Conservation (phyloP, 352 stramenopile species). For the Hyphochytrium catenoides region DNA sequence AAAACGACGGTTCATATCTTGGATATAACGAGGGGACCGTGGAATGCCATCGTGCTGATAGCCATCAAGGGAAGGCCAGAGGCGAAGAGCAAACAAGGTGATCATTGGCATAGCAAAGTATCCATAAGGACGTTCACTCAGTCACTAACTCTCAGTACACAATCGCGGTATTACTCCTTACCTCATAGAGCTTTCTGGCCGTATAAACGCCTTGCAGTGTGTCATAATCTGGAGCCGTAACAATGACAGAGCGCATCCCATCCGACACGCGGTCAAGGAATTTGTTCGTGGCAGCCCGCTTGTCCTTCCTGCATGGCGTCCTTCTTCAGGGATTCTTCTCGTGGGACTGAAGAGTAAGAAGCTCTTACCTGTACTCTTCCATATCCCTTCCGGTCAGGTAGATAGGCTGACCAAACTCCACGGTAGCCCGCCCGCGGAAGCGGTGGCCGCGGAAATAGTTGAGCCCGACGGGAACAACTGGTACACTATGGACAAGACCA, state of each 20-base stretch:
- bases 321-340: too few relatives aligned
- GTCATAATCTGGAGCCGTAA: slow-evolving; percentile 90
- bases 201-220: slow-evolving; percentile 85
- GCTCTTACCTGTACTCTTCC: slow-evolving; percentile 66
- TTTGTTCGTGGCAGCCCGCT: slow-evolving; percentile 42
- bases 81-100: too few relatives aligned
- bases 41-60: slow-evolving; percentile 61
- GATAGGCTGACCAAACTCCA: slow-evolving; percentile 86
- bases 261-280: slow-evolving; percentile 56
- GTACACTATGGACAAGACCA: too few relatives aligned
- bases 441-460: slow-evolving; percentile 93
- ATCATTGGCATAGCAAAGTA: too few relatives aligned
- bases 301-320: too few relatives aligned
- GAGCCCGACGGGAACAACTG: slow-evolving; percentile 88
- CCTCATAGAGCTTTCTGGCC: slow-evolving; percentile 78
- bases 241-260: slow-evolving; percentile 73
- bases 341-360: too few relatives aligned
- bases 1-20: slow-evolving; percentile 71
- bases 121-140: too few relatives aligned
- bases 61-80: too few relatives aligned
- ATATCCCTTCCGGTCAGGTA: slow-evolving; percentile 49
- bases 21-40: slow-evolving; percentile 61
- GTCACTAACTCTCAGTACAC: too few relatives aligned
- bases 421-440: slow-evolving; percentile 83
- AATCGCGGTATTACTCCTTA: too few relatives aligned